Evolutionary conservation across 768 basidiomycete species (phyloP).

Genomic region (Tulasnella sp.): DNA sequence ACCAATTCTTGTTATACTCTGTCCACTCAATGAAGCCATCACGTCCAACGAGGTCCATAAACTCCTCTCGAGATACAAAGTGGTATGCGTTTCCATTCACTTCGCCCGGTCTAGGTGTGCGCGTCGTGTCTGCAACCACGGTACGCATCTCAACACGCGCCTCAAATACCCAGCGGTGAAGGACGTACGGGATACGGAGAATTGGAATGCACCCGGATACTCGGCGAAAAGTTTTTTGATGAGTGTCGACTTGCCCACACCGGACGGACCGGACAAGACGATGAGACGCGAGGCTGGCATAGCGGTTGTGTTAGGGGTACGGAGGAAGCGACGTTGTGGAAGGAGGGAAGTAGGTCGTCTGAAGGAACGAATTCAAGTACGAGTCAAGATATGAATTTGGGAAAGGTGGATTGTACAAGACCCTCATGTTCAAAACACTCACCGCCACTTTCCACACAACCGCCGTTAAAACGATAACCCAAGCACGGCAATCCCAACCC

Average conservation of each 20-base stretch:
- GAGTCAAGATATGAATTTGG: too few relatives aligned
- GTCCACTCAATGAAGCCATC: slow-evolving; percentile 39
- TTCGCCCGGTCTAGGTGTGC: slow-evolving; percentile 33
- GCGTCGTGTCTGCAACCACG: slow-evolving; percentile 31
- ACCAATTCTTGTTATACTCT: slow-evolving; percentile 33
- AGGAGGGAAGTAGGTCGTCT: too few relatives aligned
- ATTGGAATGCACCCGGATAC: slow-evolving; percentile 33
- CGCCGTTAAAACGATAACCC: too few relatives aligned
- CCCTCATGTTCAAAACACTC: too few relatives aligned
- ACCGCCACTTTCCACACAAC: too few relatives aligned
- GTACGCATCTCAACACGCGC: not conserved
- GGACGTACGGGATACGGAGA: slow-evolving; percentile 32
- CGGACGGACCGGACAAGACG: slow-evolving; percentile 35
- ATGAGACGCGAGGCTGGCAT: slow-evolving; percentile 26
- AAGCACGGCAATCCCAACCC: too few relatives aligned
- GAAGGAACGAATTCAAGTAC: too few relatives aligned
- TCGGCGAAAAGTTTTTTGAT: slow-evolving; percentile 32
- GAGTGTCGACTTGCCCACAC: slow-evolving; percentile 37
- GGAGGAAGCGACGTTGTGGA: not conserved
- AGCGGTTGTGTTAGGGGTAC: not conserved
- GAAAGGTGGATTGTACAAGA: too few relatives aligned
- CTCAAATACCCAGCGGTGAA: not conserved
- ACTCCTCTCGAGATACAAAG: slow-evolving; percentile 32
- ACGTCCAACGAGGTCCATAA: slow-evolving; percentile 28
- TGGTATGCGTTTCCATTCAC: slow-evolving; percentile 33